These are phyloP conservation scores for Pholiota conissans DNA, from an alignment of 768 basidiomycete species.

Conservation along the genomic window DNA sequence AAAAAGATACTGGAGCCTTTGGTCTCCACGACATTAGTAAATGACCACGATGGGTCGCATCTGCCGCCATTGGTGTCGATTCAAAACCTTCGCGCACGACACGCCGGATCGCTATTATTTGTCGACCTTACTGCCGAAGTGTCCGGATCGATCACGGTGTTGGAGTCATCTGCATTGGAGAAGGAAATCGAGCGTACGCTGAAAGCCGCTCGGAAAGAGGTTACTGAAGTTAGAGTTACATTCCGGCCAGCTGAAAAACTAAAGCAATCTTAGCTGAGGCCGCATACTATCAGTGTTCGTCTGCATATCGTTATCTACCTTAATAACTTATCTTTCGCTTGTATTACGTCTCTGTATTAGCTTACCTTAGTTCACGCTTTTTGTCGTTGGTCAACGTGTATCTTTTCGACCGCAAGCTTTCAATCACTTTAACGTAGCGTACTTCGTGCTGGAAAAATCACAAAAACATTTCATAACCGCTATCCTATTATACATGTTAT, in stretches of 20 bases:
- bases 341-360: constrained; percentile 6
- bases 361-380: neutral
- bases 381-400: neutral
- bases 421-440: no score
- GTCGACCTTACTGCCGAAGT: constrained; percentile 84
- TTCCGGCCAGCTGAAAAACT: constrained; percentile 35
- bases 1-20: constrained; percentile 57
- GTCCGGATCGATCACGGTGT: constrained; percentile 54
- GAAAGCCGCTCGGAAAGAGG: constrained; percentile 58
- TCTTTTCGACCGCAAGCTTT: neutral
- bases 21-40: constrained; percentile 5
- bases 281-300: neutral
- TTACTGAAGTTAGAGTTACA: constrained; percentile 70
- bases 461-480: neutral
- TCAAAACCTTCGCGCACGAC: constrained; percentile 63
- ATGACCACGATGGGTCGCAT: constrained; percentile 8
- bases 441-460: neutral
- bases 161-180: constrained; percentile 61
- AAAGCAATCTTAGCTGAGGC: neutral
- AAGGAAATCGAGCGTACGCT: constrained; percentile 55
- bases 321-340: constrained; percentile 13
- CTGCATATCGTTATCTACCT: constrained; percentile 1
- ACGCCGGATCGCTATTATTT: constrained; percentile 77
- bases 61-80: constrained; percentile 18
- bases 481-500: neutral